Conservation (phyloP, 2,329 filamentous ascomycete genomes). For the Knufia fluminis region DNA sequence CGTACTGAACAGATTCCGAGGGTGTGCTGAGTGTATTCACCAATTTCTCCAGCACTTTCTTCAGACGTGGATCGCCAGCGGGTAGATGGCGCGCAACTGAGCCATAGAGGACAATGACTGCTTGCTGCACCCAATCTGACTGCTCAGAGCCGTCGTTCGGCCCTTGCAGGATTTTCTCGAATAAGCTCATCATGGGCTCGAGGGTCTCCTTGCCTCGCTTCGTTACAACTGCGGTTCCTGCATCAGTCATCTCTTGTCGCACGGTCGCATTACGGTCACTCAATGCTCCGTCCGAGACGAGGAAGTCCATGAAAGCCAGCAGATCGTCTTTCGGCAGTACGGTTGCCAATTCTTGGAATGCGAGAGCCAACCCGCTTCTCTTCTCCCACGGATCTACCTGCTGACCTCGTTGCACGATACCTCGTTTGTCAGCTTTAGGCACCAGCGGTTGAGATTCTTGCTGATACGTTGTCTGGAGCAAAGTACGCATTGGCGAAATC, state of each 20-base stretch:
- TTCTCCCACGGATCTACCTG: constrained; percentile 83
- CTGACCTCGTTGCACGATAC: constrained; percentile 86
- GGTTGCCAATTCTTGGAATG: constrained; percentile 71
- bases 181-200: constrained; percentile 83
- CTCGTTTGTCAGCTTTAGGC: constrained; percentile 81
- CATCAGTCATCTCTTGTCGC: constrained; percentile 82
- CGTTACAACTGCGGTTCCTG: constrained; percentile 71
- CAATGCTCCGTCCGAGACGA: constrained; percentile 80
- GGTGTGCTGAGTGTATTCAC: constrained; percentile 84
- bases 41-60: constrained; percentile 76
- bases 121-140: constrained; percentile 87
- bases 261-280: constrained; percentile 71
- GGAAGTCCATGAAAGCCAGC: constrained; percentile 69
- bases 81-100: constrained; percentile 82
- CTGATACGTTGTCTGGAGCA: constrained; percentile 61
- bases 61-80: constrained; percentile 75
- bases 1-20: constrained; percentile 93
- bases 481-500: constrained; percentile 53
- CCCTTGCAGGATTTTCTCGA: constrained; percentile 78
- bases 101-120: constrained; percentile 94
- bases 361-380: constrained; percentile 77
- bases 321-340: constrained; percentile 61
- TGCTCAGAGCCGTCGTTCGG: constrained; percentile 73
- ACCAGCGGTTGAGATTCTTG: constrained; percentile 73
- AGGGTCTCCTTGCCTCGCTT: constrained; percentile 72